A percentile compares a stretch with the other conserved stretches of the same genome.
These are phyloP conservation scores for Cytospora paraplurivora DNA, from an alignment of 2,329 filamentous ascomycete genomes.

Conservation along the genomic window DNA sequence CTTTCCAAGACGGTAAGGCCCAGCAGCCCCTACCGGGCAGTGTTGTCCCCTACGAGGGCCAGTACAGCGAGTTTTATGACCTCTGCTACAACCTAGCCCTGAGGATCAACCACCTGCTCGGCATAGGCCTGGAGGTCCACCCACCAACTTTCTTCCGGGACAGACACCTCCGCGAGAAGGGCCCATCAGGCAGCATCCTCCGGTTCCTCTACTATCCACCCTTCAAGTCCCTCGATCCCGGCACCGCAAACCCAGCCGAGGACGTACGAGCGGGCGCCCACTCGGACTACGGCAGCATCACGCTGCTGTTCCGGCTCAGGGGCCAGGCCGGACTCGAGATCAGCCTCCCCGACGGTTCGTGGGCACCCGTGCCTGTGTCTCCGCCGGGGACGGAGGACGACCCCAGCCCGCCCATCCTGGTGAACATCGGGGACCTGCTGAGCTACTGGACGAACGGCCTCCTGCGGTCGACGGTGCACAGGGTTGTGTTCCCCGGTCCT, in stretches of 20 bases:
- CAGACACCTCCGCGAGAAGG: slow-evolving; percentile 49
- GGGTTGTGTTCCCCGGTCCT: slow-evolving; percentile 71
- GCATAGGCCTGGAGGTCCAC: slow-evolving; percentile 68
- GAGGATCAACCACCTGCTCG: slow-evolving; percentile 71
- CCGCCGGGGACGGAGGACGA: slow-evolving; percentile 62
- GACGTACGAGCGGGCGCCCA: slow-evolving; percentile 90
- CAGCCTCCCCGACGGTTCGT: slow-evolving; percentile 55
- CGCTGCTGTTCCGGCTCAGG: slow-evolving; percentile 80
- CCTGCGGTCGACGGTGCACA: slow-evolving; percentile 83
- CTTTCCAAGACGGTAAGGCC: slow-evolving; percentile 68
- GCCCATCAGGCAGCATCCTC: slow-evolving; percentile 60
- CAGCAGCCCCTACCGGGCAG: slow-evolving; percentile 75
- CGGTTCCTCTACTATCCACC: slow-evolving; percentile 75
- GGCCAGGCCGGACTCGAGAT: slow-evolving; percentile 89
- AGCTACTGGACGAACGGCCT: slow-evolving; percentile 91
- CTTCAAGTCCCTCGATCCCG: slow-evolving; percentile 40
- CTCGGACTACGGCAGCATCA: slow-evolving; percentile 78
- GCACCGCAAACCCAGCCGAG: slow-evolving; percentile 45
- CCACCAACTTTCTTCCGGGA: slow-evolving; percentile 57
- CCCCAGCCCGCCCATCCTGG: slow-evolving; percentile 71
- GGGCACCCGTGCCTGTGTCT: slow-evolving; percentile 69
- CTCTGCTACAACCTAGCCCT: slow-evolving; percentile 28
- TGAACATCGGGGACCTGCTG: slow-evolving; percentile 72
- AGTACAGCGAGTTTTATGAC: slow-evolving; percentile 67
- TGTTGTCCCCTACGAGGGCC: slow-evolving; percentile 59